Percentiles rank a stretch among this genome's conserved stretches.
phyloP scores from a whole-genome alignment of 345 rosid genomes.

The Corchorus olitorius region DNA sequence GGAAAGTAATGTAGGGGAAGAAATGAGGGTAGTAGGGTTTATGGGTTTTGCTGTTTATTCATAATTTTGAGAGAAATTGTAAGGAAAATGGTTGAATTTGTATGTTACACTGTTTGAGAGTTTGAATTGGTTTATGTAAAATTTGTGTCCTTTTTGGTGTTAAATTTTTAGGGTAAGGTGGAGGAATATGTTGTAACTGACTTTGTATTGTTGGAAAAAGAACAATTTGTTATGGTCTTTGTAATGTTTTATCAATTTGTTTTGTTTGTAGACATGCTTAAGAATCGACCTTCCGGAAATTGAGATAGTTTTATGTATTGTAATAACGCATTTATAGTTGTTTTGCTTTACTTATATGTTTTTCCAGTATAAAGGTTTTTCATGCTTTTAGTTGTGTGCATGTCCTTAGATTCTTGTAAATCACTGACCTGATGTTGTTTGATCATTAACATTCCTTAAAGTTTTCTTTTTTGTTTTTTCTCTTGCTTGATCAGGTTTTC shows the following conservation, averaged over 20 bases:
- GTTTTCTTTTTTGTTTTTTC: background rate
- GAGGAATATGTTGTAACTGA: background rate
- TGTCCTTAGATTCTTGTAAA: background rate
- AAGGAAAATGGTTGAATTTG: background rate
- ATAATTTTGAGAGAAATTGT: background rate
- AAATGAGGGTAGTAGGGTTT: background rate
- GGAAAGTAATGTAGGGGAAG: too few species aligned
- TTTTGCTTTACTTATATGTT: too few species aligned
- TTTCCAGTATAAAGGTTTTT: background rate
- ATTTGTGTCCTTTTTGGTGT: background rate
- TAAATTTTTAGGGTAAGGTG: background rate
- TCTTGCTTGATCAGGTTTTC: constrained; percentile 18
- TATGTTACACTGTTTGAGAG: background rate
- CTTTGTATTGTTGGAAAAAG: background rate
- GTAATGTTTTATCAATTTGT: background rate
- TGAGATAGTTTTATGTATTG: background rate
- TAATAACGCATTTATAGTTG: background rate
- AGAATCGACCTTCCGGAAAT: background rate
- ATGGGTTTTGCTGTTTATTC: background rate
- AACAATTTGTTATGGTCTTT: too few species aligned
- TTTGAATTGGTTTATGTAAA: background rate
- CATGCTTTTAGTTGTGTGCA: background rate
- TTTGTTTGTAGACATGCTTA: constrained; percentile 4
- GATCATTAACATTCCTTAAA: background rate
- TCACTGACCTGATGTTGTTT: background rate